Evolutionary conservation across 192 early-diverging fungal species (phyloP), one percentile per base, ranked within the genome.

Genomic region (Endogone sp.): DNA sequence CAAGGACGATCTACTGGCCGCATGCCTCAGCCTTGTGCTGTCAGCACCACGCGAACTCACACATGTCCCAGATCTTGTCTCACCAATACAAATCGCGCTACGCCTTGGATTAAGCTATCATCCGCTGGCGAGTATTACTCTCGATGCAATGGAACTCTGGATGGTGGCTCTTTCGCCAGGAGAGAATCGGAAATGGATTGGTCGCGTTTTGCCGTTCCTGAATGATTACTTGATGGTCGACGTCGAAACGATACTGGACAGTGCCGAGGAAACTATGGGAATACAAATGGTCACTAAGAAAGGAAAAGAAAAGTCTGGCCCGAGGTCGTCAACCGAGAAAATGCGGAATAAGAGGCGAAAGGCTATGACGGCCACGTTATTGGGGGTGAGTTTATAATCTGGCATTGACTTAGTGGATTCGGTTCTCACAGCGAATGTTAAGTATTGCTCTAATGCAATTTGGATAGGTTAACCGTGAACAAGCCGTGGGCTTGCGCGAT

Each of bases 1-100:
- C 72, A 91, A 91, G 71, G 92, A 92, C 64, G 92, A 94, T 55
- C 76, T 94, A 10, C 76, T 93, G 9, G 87, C 83, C 2, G 81
- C 87, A 2, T 90, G 89, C 60, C 69, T 94, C 23, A 77, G 82
- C 23, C 67, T 93, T 22, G 77, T 93, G 4, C 84, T 94, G 1
- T 73, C 82, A 2, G 77, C 72, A 57, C 91, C 92, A 2, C 29
- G 70, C 3, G 87, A 86, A 8, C 79, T 94, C 11, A 72, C 86
- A 25, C 74, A 80, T 25, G 67, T 88, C 3, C 28, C 24, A 22
- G 74, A 81, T 30, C 65, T 90, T 10, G 75, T 86, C 6, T n/a
- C 72, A 21, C 89, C 92, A 20, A 73, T 94, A n/a, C 71, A 84
- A 55, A 78, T 79, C 29, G 85, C 90, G 3, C 71, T 94, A 13